Conservation (phyloP, 768 basidiomycete genomes). For the Leucosporidium scottii region DNA sequence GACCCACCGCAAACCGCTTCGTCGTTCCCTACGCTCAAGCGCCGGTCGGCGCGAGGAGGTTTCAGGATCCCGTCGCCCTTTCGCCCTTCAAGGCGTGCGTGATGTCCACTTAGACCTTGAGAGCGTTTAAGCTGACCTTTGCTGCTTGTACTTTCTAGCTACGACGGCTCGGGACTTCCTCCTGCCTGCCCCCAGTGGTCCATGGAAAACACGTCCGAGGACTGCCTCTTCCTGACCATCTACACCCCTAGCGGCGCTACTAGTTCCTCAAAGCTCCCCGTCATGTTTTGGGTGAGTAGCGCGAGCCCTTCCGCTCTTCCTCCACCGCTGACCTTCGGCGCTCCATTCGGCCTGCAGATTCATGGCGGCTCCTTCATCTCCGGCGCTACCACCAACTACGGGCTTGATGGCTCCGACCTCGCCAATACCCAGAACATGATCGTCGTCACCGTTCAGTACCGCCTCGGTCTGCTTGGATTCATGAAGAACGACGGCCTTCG, state of each 20-base stretch:
- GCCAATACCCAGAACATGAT: slow-evolving; percentile 65
- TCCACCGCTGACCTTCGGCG: not conserved
- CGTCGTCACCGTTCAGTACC: slow-evolving; percentile 74
- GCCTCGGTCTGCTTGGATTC: slow-evolving; percentile 62
- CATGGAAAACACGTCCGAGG: slow-evolving; percentile 53
- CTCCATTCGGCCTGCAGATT: slow-evolving; percentile 50
- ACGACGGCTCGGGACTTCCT: slow-evolving; percentile 46
- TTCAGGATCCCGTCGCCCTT: not conserved
- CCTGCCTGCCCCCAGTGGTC: slow-evolving; percentile 63
- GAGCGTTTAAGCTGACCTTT: not conserved
- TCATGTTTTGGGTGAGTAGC: slow-evolving; percentile 40
- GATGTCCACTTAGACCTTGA: not conserved
- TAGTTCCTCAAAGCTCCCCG: slow-evolving; percentile 26
- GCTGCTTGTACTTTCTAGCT: slow-evolving; percentile 10
- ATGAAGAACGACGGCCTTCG: slow-evolving; percentile 27
- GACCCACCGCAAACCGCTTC: slow-evolving; percentile 5
- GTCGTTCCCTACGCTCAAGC: slow-evolving; percentile 29
- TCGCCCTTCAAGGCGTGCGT: slow-evolving; percentile 1
- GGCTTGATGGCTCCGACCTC: slow-evolving; percentile 68
- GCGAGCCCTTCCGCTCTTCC: too few species aligned
- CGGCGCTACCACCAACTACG: slow-evolving; percentile 64
- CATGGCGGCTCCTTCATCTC: slow-evolving; percentile 75
- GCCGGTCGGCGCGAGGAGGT: slow-evolving; percentile 8
- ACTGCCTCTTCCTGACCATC: slow-evolving; percentile 65
- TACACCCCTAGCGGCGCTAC: slow-evolving; percentile 50